Evolutionary conservation across 352 stramenopile species (phyloP), one percentile per base, ranked within the genome.

Genomic region (Saprolegnia parasitica): DNA sequence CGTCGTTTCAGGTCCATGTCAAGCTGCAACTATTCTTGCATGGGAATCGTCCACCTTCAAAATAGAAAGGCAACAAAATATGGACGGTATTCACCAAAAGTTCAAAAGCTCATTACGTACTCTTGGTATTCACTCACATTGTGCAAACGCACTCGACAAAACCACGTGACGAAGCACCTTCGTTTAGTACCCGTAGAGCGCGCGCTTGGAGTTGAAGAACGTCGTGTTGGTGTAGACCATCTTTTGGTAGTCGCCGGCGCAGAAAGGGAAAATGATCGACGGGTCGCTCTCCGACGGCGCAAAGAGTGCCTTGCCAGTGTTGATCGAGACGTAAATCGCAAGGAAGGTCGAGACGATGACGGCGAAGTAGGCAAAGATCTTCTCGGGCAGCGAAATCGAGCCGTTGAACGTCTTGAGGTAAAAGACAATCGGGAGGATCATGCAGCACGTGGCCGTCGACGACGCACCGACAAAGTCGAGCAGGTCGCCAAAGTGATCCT

Each of bases 351-450:
- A 73, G 6, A 73, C 50, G 45, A 73, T n/a, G 32, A 72, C 42
- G 24, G 56, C 23, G 6, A 72, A 16, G 24, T 56, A 37, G 5
- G 49, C 40, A 26, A 72, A 56, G 55, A 72, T 52, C 29, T 73
- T 73, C 70, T 73, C 68, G 42, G 60, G 65, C 40, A 64, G 21
- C 16, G 71, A 65, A 16, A 73, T 76, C 20, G 29, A 64, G 37
- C 24, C 24, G 70, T 71, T 66, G 26, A 76, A 76, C 10, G 65
- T 40, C 73, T 77, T 77, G 63, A 77, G 6, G 65, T 77, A 76
- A 47, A 77, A 77, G 18, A 67, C 47, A 54, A 76, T 76, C 0
- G 72, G 72, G 20, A 76, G 45, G 37, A 76, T 72, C 49, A 76
- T 76, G 67, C 72, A 71, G 68, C 72, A 58, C 20, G 67, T 40